Evolutionary conservation across 108 stramenopile genomes (phyloP), one percentile per base, ranked within the genome.

Genomic region (Hondaea fermentalgiana): DNA sequence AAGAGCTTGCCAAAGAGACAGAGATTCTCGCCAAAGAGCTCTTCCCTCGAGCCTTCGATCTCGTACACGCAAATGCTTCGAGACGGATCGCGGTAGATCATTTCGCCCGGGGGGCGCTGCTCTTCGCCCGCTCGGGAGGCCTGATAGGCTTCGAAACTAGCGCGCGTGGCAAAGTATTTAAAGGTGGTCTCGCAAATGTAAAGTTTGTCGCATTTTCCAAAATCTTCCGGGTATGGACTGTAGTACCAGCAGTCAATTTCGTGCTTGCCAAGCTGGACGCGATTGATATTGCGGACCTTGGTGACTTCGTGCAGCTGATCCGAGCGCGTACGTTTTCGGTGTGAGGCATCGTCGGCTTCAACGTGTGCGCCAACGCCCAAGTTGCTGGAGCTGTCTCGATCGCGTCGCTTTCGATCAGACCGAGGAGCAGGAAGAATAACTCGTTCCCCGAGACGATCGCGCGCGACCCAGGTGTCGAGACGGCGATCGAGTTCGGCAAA

Each of bases 1-100:
- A 99, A 99, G 29, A 99, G 95, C 91, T 99, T 99, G 57, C 98
- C 98, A 76, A 99, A 91, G 19, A 97, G 95, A 90, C 98, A 98
- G 43, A 99, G 93, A 90, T 98, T 99, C 91, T 99, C 98, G 92
- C 98, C 98, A 90, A 99, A 99, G 28, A 94, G 91, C 87, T 93
- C 92, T 89, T 98, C 91, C 43, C 97, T 93, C 87, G 93, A 92
- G 19, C 99, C 99, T 90, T 99, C 99, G 55, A 99, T 95, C 91
- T 99, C 99, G 92, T 96, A 98, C 93, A 98, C 97, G 87, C 95
- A 94, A 55, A 96, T 87, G 4, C 4, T 23, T 51, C 43, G 87
- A 19, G 90, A 90, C 4, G 90, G 90, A 83, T 97, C 95, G 8
- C 96, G 83, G 90, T 98, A 98, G 44, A 98, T 98, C 92, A 98